A percentile compares a stretch with the other conserved stretches of the same genome.
phyloP scores from a whole-genome alignment of 2,329 filamentous ascomycete species.

The Alternaria atra region DNA sequence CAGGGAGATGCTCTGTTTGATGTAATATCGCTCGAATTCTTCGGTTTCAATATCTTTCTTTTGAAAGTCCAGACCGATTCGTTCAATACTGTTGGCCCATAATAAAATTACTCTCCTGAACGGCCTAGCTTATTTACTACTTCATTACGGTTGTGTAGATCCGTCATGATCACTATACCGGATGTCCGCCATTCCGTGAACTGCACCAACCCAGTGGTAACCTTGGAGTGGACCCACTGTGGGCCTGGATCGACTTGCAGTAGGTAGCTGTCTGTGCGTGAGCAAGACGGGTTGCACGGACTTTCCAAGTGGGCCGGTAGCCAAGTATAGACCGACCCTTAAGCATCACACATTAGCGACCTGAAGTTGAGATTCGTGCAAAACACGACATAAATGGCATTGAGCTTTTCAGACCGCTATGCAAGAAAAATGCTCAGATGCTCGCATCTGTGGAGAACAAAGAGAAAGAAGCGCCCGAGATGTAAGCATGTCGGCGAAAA shows the following conservation, averaged over 20 bases:
- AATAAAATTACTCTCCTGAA: too few relatives aligned
- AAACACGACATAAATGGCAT: background rate
- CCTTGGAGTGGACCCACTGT: background rate
- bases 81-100: background rate
- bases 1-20: background rate
- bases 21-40: background rate
- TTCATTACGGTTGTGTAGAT: background rate
- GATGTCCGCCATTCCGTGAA: background rate
- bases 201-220: background rate
- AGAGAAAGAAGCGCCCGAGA: constrained; percentile 1
- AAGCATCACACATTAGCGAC: background rate
- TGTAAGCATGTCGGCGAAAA: constrained; percentile 4
- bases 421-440: constrained; percentile 30
- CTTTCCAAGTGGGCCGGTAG: background rate
- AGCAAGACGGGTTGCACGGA: background rate
- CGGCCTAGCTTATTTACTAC: too few relatives aligned
- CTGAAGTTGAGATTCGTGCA: background rate
- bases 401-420: constrained; percentile 13
- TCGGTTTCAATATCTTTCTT: background rate
- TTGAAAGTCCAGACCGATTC: background rate
- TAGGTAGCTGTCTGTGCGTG: constrained; percentile 5
- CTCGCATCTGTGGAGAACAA: constrained; percentile 5
- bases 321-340: background rate
- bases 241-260: constrained; percentile 1
- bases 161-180: background rate